These are phyloP conservation scores for Acanthamoeba lenticulata DNA, from an alignment of 208 protist species.

Conservation along the genomic window DNA sequence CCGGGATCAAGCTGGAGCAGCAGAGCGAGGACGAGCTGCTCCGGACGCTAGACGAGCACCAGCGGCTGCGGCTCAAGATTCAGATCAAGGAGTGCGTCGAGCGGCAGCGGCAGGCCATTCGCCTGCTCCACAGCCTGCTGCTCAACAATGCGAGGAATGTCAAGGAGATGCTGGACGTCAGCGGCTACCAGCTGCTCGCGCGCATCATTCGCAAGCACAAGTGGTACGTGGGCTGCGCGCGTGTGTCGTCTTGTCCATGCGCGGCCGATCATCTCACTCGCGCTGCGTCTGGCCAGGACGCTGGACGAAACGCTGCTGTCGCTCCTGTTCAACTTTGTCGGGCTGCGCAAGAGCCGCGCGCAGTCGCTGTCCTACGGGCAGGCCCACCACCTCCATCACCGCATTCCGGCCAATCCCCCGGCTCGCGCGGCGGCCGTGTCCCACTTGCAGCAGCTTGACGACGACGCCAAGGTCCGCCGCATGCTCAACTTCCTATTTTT, in stretches of 20 bases:
- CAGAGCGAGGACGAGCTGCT: not conserved
- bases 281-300: not conserved
- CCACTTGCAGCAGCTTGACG: not conserved
- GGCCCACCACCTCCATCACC: not conserved
- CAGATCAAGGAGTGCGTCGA: constrained; percentile 49
- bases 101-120: constrained; percentile 17
- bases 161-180: constrained; percentile 54
- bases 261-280: not conserved
- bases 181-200: constrained; percentile 34
- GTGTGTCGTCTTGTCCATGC: not conserved
- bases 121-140: constrained; percentile 10
- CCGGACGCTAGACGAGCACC: not conserved
- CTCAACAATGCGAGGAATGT: constrained; percentile 52
- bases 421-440: not conserved
- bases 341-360: constrained; percentile 8
- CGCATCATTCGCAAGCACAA: constrained; percentile 53
- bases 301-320: constrained; percentile 40
- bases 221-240: not conserved
- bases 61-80: not conserved
- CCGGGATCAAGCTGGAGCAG: not conserved
- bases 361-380: not conserved
- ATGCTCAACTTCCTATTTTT: too few species aligned
- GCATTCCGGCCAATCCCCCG: not conserved
- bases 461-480: not conserved
- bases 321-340: constrained; percentile 53